These are phyloP conservation scores for Teunomyces lycoperdinae DNA, from an alignment of 805 yeast species.

Conservation along the genomic window DNA sequence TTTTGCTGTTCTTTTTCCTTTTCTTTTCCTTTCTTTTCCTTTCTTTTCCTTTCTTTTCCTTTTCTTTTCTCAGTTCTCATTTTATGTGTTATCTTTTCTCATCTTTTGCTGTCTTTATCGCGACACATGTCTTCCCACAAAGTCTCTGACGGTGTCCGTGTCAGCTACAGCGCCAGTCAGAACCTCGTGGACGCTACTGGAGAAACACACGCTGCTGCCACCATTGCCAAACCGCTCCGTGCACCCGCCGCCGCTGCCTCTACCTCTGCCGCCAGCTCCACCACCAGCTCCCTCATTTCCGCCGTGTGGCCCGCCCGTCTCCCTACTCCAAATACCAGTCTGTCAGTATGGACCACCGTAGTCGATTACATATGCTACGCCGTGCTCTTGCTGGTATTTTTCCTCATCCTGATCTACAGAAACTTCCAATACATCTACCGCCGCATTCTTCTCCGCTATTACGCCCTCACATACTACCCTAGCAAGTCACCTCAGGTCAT, in stretches of 20 bases:
- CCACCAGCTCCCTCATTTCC: neutral
- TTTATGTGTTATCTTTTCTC: neutral
- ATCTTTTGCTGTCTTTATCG: neutral
- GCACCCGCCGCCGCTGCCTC: neutral
- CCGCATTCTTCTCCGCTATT: slow-evolving; percentile 52
- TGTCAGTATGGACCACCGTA: neutral
- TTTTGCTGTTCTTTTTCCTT: neutral
- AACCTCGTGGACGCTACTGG: slow-evolving; percentile 1
- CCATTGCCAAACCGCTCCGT: neutral
- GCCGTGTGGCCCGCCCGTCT: neutral
- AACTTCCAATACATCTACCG: slow-evolving; percentile 51
- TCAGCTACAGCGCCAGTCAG: slow-evolving; percentile 1
- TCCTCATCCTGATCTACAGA: slow-evolving; percentile 55
- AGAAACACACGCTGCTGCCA: neutral
- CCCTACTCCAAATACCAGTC: too few species aligned
- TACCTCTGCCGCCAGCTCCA: neutral
- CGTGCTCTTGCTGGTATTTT: slow-evolving; percentile 50
- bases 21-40: neutral
- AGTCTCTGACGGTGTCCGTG: slow-evolving; percentile 2
- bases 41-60: neutral
- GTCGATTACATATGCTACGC: slow-evolving; percentile 27
- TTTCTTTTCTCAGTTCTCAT: neutral
- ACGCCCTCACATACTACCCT: slow-evolving; percentile 59
- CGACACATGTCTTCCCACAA: slow-evolving; percentile 2
- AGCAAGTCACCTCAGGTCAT: slow-evolving; percentile 81